Base-by-base conservation (phyloP, 1,139 yeast species). In the Saccharomycopsis hybrid region DNA sequence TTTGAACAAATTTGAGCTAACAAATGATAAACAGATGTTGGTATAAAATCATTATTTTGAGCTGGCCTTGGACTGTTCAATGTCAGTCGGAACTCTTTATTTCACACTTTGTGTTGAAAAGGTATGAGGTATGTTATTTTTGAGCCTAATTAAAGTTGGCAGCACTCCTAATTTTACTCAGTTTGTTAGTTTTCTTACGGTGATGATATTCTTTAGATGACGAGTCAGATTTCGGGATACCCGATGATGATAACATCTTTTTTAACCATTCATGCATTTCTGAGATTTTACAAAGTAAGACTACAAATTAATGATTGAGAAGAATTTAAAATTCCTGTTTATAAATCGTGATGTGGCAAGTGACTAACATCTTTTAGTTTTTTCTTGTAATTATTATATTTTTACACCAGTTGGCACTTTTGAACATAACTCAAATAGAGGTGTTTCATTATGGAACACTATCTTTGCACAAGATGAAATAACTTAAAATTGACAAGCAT, bases 191-290 rank as follows among this genome's bases (percentile, higher is more conserved):
- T 33, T 43, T 29, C 25, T 55, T 48, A 48, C 46, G 43, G 61
- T 75, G 90, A 85, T 88, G 96, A 88, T 71, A 66, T 63, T 61
- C 65, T 70, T 71, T 82, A 86, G 97, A 89, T 89, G 97, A 89
- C 97, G 97, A 89, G 97, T 89, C 97, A 82, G 95, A 89, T 73
- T 74, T 74, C 86, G 73, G 75, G 68, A 70, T 84, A 76, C 89
- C 89, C 89, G 85, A 78, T 88, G 97, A 86, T 83, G 96, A 88
- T 79, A 87, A 76, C 68, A 65, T 69, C 72, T 74, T 81, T 76
- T 52, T 70, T 68, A 74, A 85, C 97, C 97, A 89, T 89, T 89
- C 97, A 89, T 89, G 97, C 97, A 68, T 74, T 73, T 74, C 96
- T 87, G 96, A 87, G 60, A 62, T 64, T 64, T 7, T 5, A 31